Evolutionary conservation across 2,329 filamentous ascomycete genomes (phyloP).

Genomic region (Colletotrichum viniferum): DNA sequence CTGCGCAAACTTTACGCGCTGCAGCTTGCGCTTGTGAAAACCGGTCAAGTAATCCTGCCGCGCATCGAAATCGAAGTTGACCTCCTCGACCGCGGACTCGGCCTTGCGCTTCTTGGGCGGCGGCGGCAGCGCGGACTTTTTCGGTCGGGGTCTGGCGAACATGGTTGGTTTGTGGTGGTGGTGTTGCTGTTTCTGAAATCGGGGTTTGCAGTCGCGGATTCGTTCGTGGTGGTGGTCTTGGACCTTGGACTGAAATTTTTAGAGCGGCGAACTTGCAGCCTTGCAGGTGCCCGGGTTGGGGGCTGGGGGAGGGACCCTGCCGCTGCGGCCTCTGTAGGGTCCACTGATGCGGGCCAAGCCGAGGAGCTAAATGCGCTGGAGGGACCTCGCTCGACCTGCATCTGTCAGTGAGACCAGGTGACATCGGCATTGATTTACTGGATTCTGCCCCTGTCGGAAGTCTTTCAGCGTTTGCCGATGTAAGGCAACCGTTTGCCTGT

Average conservation of each 20-base stretch:
- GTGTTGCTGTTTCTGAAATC: background rate
- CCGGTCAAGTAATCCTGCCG: slow-evolving; percentile 90
- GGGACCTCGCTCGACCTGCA: background rate
- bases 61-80: slow-evolving; percentile 81
- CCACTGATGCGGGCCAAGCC: slow-evolving; percentile 21
- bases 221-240: slow-evolving; percentile 4
- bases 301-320: background rate
- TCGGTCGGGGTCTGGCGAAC: slow-evolving; percentile 64
- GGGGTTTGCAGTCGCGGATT: background rate
- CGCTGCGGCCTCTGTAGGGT: slow-evolving; percentile 12
- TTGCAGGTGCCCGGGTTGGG: background rate
- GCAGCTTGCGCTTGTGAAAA: slow-evolving; percentile 94
- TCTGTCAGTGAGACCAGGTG: background rate
- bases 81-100: slow-evolving; percentile 70
- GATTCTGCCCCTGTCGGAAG: background rate
- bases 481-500: background rate
- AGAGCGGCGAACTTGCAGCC: slow-evolving; percentile 2
- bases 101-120: slow-evolving; percentile 71
- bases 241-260: slow-evolving; percentile 2
- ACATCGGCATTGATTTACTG: background rate
- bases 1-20: slow-evolving; percentile 83
- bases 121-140: slow-evolving; percentile 61
- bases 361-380: slow-evolving; percentile 18
- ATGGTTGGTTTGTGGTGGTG: slow-evolving; percentile 30
- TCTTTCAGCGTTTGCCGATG: background rate